Evolutionary conservation across 169 alveolate genomes (phyloP).

Genomic region (Babesia caballi): DNA sequence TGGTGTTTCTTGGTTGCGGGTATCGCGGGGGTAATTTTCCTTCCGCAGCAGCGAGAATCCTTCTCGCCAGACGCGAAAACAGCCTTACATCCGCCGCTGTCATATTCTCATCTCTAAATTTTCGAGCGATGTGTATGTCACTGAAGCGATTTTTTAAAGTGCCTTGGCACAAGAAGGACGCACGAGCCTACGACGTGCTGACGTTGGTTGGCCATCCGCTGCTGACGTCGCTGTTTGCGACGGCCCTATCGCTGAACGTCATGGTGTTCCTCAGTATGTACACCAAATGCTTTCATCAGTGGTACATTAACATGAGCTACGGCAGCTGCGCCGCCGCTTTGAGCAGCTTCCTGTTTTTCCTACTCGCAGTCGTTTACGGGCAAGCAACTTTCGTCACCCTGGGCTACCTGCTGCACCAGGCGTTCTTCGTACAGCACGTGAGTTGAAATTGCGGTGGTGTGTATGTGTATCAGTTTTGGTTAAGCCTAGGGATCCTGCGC

Average conservation of each 20-base stretch:
- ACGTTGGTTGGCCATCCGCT: slow-evolving; percentile 45
- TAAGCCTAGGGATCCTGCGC: slow-evolving; percentile 5
- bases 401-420: not conserved
- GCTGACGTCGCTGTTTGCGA: slow-evolving; percentile 29
- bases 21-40: not conserved
- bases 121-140: not conserved
- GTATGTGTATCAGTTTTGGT: not conserved
- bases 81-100: not conserved
- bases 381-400: not conserved
- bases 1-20: not conserved
- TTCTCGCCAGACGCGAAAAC: not conserved
- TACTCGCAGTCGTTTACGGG: slow-evolving; percentile 37
- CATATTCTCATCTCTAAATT: not conserved
- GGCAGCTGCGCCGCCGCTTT: slow-evolving; percentile 15
- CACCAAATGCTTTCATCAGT: not conserved
- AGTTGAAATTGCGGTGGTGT: not conserved
- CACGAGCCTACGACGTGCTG: slow-evolving; percentile 22
- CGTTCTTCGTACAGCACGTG: slow-evolving; percentile 32
- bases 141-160: slow-evolving; percentile 2
- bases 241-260: slow-evolving; percentile 37
- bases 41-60: slow-evolving; percentile 17
- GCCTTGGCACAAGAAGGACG: slow-evolving; percentile 48
- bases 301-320: slow-evolving; percentile 13
- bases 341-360: slow-evolving; percentile 26
- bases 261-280: slow-evolving; percentile 38